Evolutionary conservation across 371 early-diverging fungal species (phyloP).

Genomic region (Capniomyces stellatus): DNA sequence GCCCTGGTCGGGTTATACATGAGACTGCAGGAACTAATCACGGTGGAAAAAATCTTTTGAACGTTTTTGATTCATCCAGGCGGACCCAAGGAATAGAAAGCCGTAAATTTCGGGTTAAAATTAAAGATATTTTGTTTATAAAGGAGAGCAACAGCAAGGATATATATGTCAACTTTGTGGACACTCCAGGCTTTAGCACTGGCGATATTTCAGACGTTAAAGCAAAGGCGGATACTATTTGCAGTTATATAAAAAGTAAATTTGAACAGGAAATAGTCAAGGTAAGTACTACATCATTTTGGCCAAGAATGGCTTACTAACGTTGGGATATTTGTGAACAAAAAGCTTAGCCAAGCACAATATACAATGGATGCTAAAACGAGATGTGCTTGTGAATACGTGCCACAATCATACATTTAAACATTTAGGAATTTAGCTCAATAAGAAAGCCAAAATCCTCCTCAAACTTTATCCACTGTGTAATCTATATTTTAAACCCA

Average conservation of each 20-base stretch:
- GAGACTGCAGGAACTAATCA: too few species aligned
- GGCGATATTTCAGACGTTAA: not conserved
- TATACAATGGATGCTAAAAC: too few species aligned
- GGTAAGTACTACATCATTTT: not conserved
- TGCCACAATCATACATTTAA: too few species aligned
- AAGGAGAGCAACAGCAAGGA: not conserved
- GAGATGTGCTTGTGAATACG: too few species aligned
- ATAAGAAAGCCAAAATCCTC: not conserved
- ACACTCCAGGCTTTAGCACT: constrained; percentile 1
- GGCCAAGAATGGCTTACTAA: too few species aligned
- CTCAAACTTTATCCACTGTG: not conserved
- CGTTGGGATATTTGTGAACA: too few species aligned
- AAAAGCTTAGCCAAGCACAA: too few species aligned
- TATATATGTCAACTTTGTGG: not conserved
- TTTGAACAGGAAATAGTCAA: not conserved
- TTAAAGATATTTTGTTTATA: not conserved
- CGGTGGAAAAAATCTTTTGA: not conserved
- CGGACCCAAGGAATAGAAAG: not conserved
- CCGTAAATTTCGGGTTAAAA: not conserved
- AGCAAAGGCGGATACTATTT: not conserved
- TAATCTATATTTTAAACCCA: not conserved
- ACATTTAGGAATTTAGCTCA: constrained; percentile 2
- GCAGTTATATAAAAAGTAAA: not conserved
- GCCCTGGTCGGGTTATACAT: too few species aligned
- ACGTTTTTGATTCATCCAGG: not conserved